Percentiles rank a stretch among this genome's conserved stretches.
Evolutionary conservation across 2,329 filamentous ascomycete genomes (phyloP).

Genomic region (Rhynchosporium graminicola): DNA sequence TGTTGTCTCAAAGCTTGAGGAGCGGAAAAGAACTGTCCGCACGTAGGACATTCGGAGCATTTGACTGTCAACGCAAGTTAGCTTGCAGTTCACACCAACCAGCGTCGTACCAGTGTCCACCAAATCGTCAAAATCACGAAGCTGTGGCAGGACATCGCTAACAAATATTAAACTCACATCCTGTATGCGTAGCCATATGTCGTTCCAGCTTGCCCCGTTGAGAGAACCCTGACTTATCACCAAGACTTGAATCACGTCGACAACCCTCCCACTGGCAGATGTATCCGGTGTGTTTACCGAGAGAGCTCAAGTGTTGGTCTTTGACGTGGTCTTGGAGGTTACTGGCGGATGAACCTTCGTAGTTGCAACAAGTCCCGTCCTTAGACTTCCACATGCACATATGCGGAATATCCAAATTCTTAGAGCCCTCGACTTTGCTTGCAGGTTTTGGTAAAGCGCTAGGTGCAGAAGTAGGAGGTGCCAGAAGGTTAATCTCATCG

Average conservation of each 20-base stretch:
- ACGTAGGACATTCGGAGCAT: constrained; percentile 49
- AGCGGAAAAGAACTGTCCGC: constrained; percentile 61
- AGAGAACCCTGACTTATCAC: constrained; percentile 50
- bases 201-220: constrained; percentile 65
- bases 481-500: constrained; percentile 27
- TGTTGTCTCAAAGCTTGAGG: constrained; percentile 70
- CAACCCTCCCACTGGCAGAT: constrained; percentile 60
- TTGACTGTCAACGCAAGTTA: constrained; percentile 15
- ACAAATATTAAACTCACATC: constrained; percentile 49
- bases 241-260: constrained; percentile 43
- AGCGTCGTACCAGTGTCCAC: too few relatives aligned
- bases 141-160: too few relatives aligned
- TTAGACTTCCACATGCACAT: constrained; percentile 36
- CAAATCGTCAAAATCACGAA: too few relatives aligned
- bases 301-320: constrained; percentile 49
- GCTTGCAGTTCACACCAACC: not conserved
- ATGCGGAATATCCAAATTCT: constrained; percentile 19
- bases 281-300: constrained; percentile 51
- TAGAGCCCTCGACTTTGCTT: constrained; percentile 6
- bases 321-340: constrained; percentile 59
- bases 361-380: constrained; percentile 13
- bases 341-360: constrained; percentile 41
- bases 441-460: not conserved
- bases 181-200: constrained; percentile 66
- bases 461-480: not conserved